Evolutionary conservation across 208 protist genomes (phyloP).

Genomic region (Acanthamoeba quina): DNA sequence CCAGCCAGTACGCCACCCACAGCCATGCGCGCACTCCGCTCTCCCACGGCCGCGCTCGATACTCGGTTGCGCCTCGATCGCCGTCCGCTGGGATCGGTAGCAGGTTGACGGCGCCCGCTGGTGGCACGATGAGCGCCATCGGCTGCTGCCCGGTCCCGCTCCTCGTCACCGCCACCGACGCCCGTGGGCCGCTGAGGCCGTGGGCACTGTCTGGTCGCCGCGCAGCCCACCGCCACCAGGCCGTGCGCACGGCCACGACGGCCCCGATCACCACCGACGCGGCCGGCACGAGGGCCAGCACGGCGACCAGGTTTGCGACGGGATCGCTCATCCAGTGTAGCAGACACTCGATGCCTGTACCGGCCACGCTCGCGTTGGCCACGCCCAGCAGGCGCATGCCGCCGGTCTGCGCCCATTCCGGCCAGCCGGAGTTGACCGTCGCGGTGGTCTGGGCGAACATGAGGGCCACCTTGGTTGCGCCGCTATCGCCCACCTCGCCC

Average conservation of each 20-base stretch:
- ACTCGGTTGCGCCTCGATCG: no score
- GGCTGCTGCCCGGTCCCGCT: no score
- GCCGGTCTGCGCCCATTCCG: neutral
- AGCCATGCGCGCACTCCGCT: neutral
- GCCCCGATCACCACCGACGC: neutral
- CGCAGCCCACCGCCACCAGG: neutral
- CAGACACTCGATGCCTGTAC: neutral
- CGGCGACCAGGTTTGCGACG: neutral
- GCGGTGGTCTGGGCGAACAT: constrained; percentile 16
- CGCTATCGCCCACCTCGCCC: neutral
- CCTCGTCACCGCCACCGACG: no score
- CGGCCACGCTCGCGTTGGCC: neutral
- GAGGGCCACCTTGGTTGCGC: neutral
- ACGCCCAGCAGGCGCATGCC: neutral
- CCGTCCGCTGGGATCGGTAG: no score
- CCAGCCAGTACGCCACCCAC: neutral
- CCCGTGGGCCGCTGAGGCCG: no score
- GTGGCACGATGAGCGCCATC: neutral
- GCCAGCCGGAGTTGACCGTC: neutral
- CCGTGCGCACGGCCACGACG: neutral
- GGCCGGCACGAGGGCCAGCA: neutral
- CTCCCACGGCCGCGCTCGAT: neutral
- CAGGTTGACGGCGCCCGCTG: neutral
- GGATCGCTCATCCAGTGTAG: neutral
- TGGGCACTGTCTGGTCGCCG: neutral